Conservation (phyloP, 257 asterid genomes). For the Lithospermum erythrorhizon region DNA sequence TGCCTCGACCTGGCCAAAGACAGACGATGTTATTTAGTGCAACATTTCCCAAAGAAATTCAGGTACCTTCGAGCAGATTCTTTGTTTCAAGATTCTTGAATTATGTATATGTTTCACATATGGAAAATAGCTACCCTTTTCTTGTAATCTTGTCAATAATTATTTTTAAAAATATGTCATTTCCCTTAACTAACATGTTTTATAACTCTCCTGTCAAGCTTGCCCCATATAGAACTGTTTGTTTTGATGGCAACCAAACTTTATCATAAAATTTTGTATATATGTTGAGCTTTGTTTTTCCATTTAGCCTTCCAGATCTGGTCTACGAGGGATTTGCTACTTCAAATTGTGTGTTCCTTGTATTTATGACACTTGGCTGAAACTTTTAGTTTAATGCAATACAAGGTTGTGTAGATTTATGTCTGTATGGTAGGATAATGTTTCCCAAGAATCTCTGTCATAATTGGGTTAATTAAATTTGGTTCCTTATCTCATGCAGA, state of each 20-base stretch:
- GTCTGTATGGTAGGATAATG: background rate
- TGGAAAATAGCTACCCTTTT: background rate
- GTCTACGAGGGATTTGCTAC: background rate
- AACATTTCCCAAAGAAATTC: slow-evolving; percentile 17
- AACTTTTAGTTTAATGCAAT: background rate
- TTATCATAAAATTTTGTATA: too few relatives aligned
- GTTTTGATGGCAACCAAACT: background rate
- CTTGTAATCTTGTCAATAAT: background rate
- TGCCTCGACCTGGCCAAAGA: slow-evolving; percentile 18
- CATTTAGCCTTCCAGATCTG: background rate
- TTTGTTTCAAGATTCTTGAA: background rate
- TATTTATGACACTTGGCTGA: background rate
- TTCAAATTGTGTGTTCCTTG: background rate
- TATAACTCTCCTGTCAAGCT: background rate
- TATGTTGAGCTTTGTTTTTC: background rate
- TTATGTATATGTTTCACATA: background rate
- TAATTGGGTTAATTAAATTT: background rate
- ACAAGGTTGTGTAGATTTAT: too few relatives aligned
- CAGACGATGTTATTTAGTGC: slow-evolving; percentile 18
- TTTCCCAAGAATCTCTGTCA: background rate
- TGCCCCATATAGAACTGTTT: background rate
- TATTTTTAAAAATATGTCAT: background rate
- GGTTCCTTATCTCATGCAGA: slow-evolving; percentile 3
- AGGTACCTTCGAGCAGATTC: slow-evolving; percentile 2
- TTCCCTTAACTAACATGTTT: background rate